These are phyloP conservation scores for Agrocybe praecox DNA, from an alignment of 768 basidiomycete genomes.

Conservation along the genomic window DNA sequence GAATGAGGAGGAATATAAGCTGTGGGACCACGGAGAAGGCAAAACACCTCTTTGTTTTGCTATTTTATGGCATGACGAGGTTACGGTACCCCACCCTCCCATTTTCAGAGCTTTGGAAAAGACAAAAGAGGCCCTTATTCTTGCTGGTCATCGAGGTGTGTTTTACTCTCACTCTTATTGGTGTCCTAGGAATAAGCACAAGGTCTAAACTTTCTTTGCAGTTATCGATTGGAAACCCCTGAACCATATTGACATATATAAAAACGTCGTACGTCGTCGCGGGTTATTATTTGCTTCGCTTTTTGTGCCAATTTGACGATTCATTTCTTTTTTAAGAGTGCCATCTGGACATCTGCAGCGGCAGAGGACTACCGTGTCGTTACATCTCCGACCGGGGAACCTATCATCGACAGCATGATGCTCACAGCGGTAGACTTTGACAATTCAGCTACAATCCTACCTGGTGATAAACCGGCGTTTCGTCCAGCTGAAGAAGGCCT, in stretches of 20 bases:
- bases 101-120: slow-evolving; percentile 59
- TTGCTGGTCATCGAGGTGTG: slow-evolving; percentile 67
- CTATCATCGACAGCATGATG: slow-evolving; percentile 51
- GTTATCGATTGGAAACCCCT: slow-evolving; percentile 73
- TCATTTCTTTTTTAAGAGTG: slow-evolving; percentile 30
- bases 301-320: not conserved
- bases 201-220: slow-evolving; percentile 22
- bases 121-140: slow-evolving; percentile 55
- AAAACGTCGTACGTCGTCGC: slow-evolving; percentile 37
- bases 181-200: not conserved
- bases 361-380: slow-evolving; percentile 45
- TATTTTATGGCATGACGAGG: slow-evolving; percentile 69
- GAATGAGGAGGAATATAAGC: slow-evolving; percentile 58
- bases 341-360: slow-evolving; percentile 50
- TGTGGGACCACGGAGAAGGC: slow-evolving; percentile 56
- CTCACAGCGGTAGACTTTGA: slow-evolving; percentile 26
- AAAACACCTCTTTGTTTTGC: slow-evolving; percentile 50
- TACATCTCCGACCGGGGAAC: slow-evolving; percentile 51
- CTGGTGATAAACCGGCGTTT: slow-evolving; percentile 17
- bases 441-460: not conserved
- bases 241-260: slow-evolving; percentile 50
- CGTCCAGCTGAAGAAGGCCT: slow-evolving; percentile 27
- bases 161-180: not conserved
- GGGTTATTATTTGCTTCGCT: not conserved
- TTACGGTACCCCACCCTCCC: slow-evolving; percentile 66